Evolutionary conservation across 805 yeast genomes (phyloP).

Genomic region (Lachancea fermentati): DNA sequence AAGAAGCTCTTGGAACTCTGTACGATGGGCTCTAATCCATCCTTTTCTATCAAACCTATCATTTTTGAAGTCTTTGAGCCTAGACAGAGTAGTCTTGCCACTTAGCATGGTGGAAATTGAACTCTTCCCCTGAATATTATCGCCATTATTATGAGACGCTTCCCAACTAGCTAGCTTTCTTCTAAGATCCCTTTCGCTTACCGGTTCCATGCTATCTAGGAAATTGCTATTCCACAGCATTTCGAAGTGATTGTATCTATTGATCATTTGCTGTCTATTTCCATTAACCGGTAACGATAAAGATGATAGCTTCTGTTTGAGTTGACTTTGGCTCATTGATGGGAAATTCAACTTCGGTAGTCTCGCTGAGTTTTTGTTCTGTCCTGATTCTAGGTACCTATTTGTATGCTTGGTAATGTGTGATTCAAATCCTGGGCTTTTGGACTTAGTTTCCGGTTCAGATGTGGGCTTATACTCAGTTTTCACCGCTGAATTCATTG

Average conservation of each 20-base stretch:
- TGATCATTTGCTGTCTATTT: slow-evolving; percentile 54
- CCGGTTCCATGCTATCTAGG: slow-evolving; percentile 63
- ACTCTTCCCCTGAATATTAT: slow-evolving; percentile 19
- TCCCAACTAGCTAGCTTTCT: slow-evolving; percentile 68
- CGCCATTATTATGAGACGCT: slow-evolving; percentile 22
- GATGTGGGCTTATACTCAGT: too few relatives aligned
- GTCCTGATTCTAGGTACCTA: slow-evolving; percentile 40
- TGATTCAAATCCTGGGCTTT: too few relatives aligned
- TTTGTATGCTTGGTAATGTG: slow-evolving; percentile 45
- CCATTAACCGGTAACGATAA: slow-evolving; percentile 60
- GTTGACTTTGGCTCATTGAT: slow-evolving; percentile 50
- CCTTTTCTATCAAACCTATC: slow-evolving; percentile 42
- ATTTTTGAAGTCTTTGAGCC: slow-evolving; percentile 33
- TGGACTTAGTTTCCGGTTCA: too few relatives aligned
- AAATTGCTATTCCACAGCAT: slow-evolving; percentile 73
- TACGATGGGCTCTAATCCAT: slow-evolving; percentile 39
- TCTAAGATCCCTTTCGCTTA: slow-evolving; percentile 47
- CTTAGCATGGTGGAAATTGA: slow-evolving; percentile 24
- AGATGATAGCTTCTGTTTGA: slow-evolving; percentile 53
- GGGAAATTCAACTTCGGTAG: slow-evolving; percentile 62
- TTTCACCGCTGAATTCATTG: background rate
- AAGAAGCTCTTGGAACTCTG: slow-evolving; percentile 37
- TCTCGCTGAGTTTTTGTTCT: slow-evolving; percentile 31
- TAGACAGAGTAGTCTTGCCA: slow-evolving; percentile 36
- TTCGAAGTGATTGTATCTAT: slow-evolving; percentile 71